phyloP scores from a whole-genome alignment of 768 basidiomycete species.

The Filobasidium floriforme region DNA sequence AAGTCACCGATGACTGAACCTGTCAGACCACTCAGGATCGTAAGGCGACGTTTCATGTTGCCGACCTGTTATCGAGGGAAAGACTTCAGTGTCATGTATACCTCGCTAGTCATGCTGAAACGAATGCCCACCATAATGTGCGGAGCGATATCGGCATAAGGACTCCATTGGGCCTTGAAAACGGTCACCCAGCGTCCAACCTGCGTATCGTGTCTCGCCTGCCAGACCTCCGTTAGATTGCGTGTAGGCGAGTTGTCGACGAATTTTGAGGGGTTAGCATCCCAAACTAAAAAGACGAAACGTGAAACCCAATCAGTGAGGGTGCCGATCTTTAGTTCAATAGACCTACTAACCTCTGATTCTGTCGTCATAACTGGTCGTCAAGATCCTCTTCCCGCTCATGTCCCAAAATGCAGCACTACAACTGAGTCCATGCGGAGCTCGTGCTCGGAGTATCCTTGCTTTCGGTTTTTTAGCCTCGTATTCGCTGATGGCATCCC shows the following conservation, averaged over 20 bases:
- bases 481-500: slow-evolving; percentile 29
- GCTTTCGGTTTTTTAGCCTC: background rate
- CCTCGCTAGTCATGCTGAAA: background rate
- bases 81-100: background rate
- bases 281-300: slow-evolving; percentile 30
- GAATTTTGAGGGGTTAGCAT: slow-evolving; percentile 33
- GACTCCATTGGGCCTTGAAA: slow-evolving; percentile 47
- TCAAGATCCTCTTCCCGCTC: slow-evolving; percentile 44
- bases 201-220: slow-evolving; percentile 46
- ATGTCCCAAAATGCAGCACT: slow-evolving; percentile 47
- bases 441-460: slow-evolving; percentile 22
- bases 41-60: slow-evolving; percentile 46
- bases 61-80: slow-evolving; percentile 32
- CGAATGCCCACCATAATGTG: slow-evolving; percentile 36
- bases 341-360: slow-evolving; percentile 39
- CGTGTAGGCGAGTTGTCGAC: slow-evolving; percentile 18
- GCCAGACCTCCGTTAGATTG: background rate
- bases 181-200: slow-evolving; percentile 48
- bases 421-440: slow-evolving; percentile 42
- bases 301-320: background rate
- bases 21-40: slow-evolving; percentile 37
- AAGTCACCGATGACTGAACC: slow-evolving; percentile 33
- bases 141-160: slow-evolving; percentile 40
- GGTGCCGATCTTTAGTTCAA: background rate
- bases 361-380: slow-evolving; percentile 48